phyloP scores from a whole-genome alignment of 352 stramenopile species.

The Phytopythium mirpurense region DNA sequence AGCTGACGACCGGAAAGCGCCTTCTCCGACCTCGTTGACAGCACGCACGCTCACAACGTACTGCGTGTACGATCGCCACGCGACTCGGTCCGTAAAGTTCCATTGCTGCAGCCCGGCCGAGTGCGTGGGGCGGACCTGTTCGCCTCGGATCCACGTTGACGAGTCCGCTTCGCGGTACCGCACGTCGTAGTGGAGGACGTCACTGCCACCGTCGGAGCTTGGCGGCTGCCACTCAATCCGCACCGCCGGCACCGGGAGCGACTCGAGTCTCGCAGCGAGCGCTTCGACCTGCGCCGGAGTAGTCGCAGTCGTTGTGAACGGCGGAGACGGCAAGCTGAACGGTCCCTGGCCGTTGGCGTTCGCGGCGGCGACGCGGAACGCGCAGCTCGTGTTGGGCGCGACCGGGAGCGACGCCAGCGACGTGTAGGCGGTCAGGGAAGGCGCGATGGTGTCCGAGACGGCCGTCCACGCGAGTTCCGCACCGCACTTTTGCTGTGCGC shows the following conservation, averaged over 20 bases:
- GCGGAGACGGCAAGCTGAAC: slow-evolving; percentile 35
- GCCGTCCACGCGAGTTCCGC: slow-evolving; percentile 41
- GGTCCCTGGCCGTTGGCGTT: slow-evolving; percentile 50
- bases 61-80: slow-evolving; percentile 23
- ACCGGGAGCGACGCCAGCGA: slow-evolving; percentile 21
- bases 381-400: slow-evolving; percentile 37
- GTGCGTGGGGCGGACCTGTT: not conserved
- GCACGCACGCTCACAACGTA: slow-evolving; percentile 41
- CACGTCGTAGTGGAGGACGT: slow-evolving; percentile 31
- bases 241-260: not conserved
- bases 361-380: slow-evolving; percentile 44
- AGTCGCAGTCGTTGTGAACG: slow-evolving; percentile 21
- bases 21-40: slow-evolving; percentile 18
- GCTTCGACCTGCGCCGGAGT: slow-evolving; percentile 16
- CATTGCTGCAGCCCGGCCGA: not conserved
- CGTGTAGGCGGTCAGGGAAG: slow-evolving; percentile 22
- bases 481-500: slow-evolving; percentile 47
- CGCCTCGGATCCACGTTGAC: slow-evolving; percentile 38
- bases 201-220: slow-evolving; percentile 17
- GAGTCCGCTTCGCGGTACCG: slow-evolving; percentile 29
- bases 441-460: slow-evolving; percentile 18
- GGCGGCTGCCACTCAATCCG: slow-evolving; percentile 32
- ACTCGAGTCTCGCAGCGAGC: slow-evolving; percentile 17
- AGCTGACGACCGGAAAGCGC: slow-evolving; percentile 16
- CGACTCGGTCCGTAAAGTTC: slow-evolving; percentile 9